A percentile compares a stretch with the other conserved stretches of the same genome.
phyloP scores from a whole-genome alignment of 352 stramenopile genomes.

The Phytopythium kandeliae region DNA sequence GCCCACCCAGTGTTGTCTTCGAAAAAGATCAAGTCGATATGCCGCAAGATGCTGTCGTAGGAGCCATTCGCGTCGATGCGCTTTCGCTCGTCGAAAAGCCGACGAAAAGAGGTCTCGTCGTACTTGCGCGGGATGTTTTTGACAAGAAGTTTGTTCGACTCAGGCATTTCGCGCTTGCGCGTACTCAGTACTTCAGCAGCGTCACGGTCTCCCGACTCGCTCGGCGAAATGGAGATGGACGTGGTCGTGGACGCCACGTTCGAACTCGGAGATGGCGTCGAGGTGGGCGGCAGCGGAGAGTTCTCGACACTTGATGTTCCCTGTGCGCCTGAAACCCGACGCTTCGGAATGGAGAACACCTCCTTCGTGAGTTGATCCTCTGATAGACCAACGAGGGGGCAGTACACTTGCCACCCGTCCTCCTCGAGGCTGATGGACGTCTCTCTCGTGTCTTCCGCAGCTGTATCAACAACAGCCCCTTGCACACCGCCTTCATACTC shows the following conservation, averaged over 20 bases:
- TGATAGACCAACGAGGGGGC: conserved; percentile 37
- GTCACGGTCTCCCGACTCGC: conserved; percentile 1
- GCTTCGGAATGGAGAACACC: conserved; percentile 80
- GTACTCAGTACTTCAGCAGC: neutral
- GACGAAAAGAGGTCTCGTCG: conserved; percentile 28
- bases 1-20: conserved; percentile 66
- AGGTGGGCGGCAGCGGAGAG: conserved; percentile 1
- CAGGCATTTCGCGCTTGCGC: conserved; percentile 7
- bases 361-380: conserved; percentile 46
- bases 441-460: neutral
- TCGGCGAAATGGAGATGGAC: conserved; percentile 5
- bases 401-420: conserved; percentile 70
- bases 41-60: conserved; percentile 21
- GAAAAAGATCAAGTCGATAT: conserved; percentile 65
- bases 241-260: neutral
- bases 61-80: conserved; percentile 1
- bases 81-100: conserved; percentile 38
- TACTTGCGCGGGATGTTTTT: conserved; percentile 59
- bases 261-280: conserved; percentile 2
- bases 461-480: neutral
- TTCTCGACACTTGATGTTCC: conserved; percentile 5
- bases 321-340: conserved; percentile 5
- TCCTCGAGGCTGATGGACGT: conserved; percentile 20
- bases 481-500: conserved; percentile 13
- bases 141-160: conserved; percentile 63